Base-by-base conservation (phyloP, 306 rosid genomes). In the Dryas octopetala region DNA sequence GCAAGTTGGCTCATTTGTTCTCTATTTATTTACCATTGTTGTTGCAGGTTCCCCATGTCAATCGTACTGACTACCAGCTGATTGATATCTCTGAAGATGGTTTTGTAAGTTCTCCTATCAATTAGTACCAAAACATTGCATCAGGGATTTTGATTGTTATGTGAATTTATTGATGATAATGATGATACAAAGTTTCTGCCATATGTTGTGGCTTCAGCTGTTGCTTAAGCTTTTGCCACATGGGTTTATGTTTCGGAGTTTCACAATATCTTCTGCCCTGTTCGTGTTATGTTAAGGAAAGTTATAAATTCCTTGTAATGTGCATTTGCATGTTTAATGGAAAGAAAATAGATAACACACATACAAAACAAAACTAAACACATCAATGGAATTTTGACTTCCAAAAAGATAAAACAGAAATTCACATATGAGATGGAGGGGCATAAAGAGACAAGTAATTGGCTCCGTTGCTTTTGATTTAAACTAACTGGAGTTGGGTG, bases 31-130 rank as follows among this genome's bases (percentile, higher is more conserved):
- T 58, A 16, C 66, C 4, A 0, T 57, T 76, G 28, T 2, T 48
- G 54, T 77, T 82, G 71, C 82, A 91, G 91, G 91, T 88, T 85
- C 93, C 93, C 15, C 90, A 85, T 80, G 93, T 88, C 70, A 85
- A 79, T 75, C 91, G 90, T 81, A 87, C 89, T 8, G 90, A 89
- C 72, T 91, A 83, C 75, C 96, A 91, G 81, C 80, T 91, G 19
- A 91, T 91, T 65, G 91, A 91, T 79, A 91, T 91, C 74, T 91
- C 91, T 47, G 90, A 87, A 80, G 91, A 91, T 69, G 96, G 90
- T 57, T 91, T 91, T 81, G 97, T 89, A 79, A 84, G 93, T 89
- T 52, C 2, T 61, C 32, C 45, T 38, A n/a, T 15, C 14, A 10
- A 0, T 26, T 16, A 15, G 28, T 41, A 15, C 68, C 48, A 41